These are phyloP conservation scores for Pleurotus sapidus DNA, from an alignment of 768 basidiomycete genomes.

Conservation along the genomic window DNA sequence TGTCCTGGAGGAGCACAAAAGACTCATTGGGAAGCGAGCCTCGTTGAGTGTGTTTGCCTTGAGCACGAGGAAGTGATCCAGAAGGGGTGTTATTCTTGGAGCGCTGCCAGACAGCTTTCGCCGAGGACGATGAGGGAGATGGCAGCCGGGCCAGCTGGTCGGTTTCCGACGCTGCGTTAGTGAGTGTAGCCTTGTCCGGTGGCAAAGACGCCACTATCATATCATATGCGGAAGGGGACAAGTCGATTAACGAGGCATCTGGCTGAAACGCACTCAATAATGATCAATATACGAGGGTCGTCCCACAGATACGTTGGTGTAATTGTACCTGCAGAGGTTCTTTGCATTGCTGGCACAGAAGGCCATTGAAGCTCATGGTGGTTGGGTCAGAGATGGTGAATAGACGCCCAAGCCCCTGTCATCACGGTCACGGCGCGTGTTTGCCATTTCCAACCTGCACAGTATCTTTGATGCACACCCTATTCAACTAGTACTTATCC, in stretches of 20 bases:
- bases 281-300: background rate
- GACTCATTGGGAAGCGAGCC: conserved; percentile 72
- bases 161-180: conserved; percentile 33
- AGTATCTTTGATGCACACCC: too few relatives aligned
- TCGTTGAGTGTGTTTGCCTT: conserved; percentile 60
- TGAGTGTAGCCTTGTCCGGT: conserved; percentile 42
- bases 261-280: conserved; percentile 38
- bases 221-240: conserved; percentile 85
- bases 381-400: conserved; percentile 6
- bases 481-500: too few relatives aligned
- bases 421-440: too few relatives aligned
- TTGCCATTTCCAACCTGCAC: too few relatives aligned
- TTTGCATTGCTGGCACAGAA: conserved; percentile 86
- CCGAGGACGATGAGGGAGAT: conserved; percentile 45
- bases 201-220: conserved; percentile 74
- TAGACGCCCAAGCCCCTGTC: conserved; percentile 4
- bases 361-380: conserved; percentile 40
- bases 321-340: conserved; percentile 75
- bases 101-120: conserved; percentile 63
- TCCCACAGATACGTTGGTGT: background rate
- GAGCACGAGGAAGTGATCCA: conserved; percentile 50
- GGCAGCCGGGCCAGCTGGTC: conserved; percentile 47
- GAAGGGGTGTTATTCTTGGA: conserved; percentile 40
- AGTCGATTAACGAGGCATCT: conserved; percentile 87
- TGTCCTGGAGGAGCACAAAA: conserved; percentile 88